Conservation (phyloP, 2,329 filamentous ascomycete species). For the Hypoxylon rubiginosum region DNA sequence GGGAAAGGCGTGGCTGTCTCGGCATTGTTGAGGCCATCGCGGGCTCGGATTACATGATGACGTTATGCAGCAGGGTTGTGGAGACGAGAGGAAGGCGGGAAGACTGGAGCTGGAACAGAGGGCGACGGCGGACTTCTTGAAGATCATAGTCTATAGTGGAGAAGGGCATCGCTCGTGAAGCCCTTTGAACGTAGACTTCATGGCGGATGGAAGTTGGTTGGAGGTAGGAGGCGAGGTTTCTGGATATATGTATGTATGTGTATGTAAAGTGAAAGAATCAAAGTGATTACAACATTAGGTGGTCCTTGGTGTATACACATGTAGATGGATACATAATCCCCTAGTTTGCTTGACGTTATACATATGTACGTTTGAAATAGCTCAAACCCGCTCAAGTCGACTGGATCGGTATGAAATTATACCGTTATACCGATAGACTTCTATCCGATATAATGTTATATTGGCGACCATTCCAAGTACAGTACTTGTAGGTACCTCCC, state of each 20-base stretch:
- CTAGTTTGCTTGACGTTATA: conserved; percentile 16
- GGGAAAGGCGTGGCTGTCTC: background rate
- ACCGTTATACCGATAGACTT: conserved; percentile 24
- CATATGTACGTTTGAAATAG: conserved; percentile 26
- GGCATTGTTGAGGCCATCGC: conserved; percentile 22
- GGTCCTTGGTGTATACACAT: background rate
- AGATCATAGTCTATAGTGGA: conserved; percentile 46
- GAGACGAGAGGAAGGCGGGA: conserved; percentile 37
- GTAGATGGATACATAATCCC: no score
- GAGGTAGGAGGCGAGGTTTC: background rate
- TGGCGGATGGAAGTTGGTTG: conserved; percentile 17
- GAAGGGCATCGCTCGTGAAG: conserved; percentile 37
- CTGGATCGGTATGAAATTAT: no score
- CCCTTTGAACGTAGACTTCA: conserved; percentile 35
- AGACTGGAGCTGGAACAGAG: conserved; percentile 46
- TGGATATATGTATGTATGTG: background rate
- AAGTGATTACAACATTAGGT: background rate
- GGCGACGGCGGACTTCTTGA: conserved; percentile 49
- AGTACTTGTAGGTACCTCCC: conserved; percentile 1
- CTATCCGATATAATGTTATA: background rate
- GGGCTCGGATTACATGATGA: conserved; percentile 43
- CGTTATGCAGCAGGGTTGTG: conserved; percentile 43
- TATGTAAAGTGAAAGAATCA: background rate
- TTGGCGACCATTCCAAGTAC: background rate
- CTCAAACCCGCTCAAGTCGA: conserved; percentile 39